A percentile compares a stretch with the other conserved stretches of the same genome.
Evolutionary conservation across 345 rosid species (phyloP).

Genomic region (Hibiscus mutabilis): DNA sequence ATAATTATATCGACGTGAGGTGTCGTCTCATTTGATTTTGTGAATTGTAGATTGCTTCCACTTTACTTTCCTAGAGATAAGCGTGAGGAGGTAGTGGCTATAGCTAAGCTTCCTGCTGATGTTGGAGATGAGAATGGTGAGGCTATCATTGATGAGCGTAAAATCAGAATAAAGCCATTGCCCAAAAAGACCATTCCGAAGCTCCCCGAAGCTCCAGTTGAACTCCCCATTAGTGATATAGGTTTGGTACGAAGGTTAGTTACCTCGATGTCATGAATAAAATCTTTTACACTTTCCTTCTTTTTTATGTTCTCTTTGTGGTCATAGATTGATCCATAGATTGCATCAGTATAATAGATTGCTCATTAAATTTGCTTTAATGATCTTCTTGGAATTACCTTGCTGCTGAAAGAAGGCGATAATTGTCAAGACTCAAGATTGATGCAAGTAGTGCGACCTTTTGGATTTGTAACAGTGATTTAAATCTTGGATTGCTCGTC

Average conservation of each 20-base stretch:
- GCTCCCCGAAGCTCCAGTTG: conserved; percentile 50
- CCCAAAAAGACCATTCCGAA: conserved; percentile 57
- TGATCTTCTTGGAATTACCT: too few species aligned
- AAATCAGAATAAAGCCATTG: conserved; percentile 86
- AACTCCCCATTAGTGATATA: conserved; percentile 62
- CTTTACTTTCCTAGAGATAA: conserved; percentile 96
- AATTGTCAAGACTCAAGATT: too few species aligned
- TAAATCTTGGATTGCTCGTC: too few species aligned
- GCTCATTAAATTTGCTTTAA: too few species aligned
- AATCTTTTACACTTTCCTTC: neutral
- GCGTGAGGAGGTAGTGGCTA: conserved; percentile 80
- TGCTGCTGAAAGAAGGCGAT: too few species aligned
- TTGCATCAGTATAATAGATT: neutral
- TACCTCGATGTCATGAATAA: neutral
- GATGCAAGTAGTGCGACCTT: too few species aligned
- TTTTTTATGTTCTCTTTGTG: neutral
- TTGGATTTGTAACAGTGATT: too few species aligned
- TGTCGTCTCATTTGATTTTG: conserved; percentile 13
- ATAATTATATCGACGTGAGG: neutral
- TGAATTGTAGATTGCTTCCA: conserved; percentile 71
- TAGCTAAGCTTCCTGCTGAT: conserved; percentile 91
- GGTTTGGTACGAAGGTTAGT: conserved; percentile 84
- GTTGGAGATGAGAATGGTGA: conserved; percentile 99
- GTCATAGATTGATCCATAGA: neutral
- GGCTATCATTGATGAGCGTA: conserved; percentile 89